A percentile compares a stretch with the other conserved stretches of the same genome.
Evolutionary conservation across 2,329 filamentous ascomycete genomes (phyloP).

Genomic region (Aspergillus thermomutatus): DNA sequence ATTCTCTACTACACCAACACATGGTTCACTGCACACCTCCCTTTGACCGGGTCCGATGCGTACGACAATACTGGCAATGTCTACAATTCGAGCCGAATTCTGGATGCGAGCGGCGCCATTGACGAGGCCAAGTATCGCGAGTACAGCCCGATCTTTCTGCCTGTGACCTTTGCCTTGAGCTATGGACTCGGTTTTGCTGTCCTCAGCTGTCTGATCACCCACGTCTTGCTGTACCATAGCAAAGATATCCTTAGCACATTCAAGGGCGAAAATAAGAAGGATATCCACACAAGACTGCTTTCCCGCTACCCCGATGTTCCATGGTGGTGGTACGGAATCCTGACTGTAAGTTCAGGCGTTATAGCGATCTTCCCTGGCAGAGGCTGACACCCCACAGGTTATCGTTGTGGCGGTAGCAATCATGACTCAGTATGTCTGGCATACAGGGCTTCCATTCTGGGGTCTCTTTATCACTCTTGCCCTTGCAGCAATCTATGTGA

Average conservation of each 20-base stretch:
- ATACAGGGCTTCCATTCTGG: slow-evolving; percentile 40
- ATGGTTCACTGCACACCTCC: slow-evolving; percentile 28
- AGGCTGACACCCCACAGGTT: slow-evolving; percentile 7
- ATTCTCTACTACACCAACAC: slow-evolving; percentile 31
- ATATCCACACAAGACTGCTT: slow-evolving; percentile 39
- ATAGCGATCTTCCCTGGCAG: neutral
- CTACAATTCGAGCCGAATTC: slow-evolving; percentile 58
- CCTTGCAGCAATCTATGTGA: slow-evolving; percentile 38
- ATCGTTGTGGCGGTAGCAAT: slow-evolving; percentile 37
- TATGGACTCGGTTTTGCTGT: slow-evolving; percentile 62
- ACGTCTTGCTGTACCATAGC: slow-evolving; percentile 19
- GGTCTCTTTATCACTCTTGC: slow-evolving; percentile 38
- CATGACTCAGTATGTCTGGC: slow-evolving; percentile 18
- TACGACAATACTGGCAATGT: slow-evolving; percentile 45
- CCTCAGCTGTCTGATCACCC: slow-evolving; percentile 47
- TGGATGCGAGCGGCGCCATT: slow-evolving; percentile 51
- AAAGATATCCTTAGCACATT: slow-evolving; percentile 19
- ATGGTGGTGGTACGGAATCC: slow-evolving; percentile 37
- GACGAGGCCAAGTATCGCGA: slow-evolving; percentile 56
- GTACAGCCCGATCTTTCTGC: slow-evolving; percentile 61
- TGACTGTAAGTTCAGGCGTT: slow-evolving; percentile 20
- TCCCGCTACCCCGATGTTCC: slow-evolving; percentile 33
- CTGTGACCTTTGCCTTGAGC: slow-evolving; percentile 49
- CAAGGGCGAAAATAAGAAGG: slow-evolving; percentile 26
- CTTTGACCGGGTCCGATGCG: slow-evolving; percentile 25